phyloP scores from a whole-genome alignment of 495 filamentous ascomycete genomes.

The Usnea hakonensis region DNA sequence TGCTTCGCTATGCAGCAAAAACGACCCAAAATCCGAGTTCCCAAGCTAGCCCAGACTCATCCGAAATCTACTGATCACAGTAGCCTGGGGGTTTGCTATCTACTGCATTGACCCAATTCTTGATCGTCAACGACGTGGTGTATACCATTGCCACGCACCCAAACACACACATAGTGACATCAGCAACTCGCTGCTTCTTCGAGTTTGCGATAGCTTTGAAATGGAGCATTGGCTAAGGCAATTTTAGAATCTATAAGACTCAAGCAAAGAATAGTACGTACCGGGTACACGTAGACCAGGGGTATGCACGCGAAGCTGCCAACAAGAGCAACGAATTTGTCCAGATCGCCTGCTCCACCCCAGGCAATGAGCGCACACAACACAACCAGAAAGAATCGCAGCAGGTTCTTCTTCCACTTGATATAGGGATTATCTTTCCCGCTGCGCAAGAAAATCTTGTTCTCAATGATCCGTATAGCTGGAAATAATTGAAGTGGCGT shows the following conservation, averaged over 20 bases:
- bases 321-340: conserved; percentile 93
- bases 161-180: conserved; percentile 69
- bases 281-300: conserved; percentile 94
- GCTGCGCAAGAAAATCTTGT: conserved; percentile 65
- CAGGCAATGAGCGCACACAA: conserved; percentile 81
- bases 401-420: conserved; percentile 98
- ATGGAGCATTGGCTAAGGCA: conserved; percentile 74
- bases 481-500: conserved; percentile 96
- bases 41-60: neutral
- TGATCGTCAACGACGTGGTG: conserved; percentile 75
- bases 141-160: conserved; percentile 82
- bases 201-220: conserved; percentile 67
- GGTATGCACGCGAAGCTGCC: conserved; percentile 98
- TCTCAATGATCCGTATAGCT: conserved; percentile 72
- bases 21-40: neutral
- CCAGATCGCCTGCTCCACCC: conserved; percentile 84
- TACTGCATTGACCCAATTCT: conserved; percentile 63
- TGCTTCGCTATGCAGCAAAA: conserved; percentile 15
- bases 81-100: conserved; percentile 46
- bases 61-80: conserved; percentile 38
- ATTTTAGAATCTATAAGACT: conserved; percentile 9
- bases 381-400: conserved; percentile 84
- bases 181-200: conserved; percentile 53
- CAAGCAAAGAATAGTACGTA: conserved; percentile 39
- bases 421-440: conserved; percentile 94